Conservation (phyloP, 441 rosid genomes). For the Croton setiger region DNA sequence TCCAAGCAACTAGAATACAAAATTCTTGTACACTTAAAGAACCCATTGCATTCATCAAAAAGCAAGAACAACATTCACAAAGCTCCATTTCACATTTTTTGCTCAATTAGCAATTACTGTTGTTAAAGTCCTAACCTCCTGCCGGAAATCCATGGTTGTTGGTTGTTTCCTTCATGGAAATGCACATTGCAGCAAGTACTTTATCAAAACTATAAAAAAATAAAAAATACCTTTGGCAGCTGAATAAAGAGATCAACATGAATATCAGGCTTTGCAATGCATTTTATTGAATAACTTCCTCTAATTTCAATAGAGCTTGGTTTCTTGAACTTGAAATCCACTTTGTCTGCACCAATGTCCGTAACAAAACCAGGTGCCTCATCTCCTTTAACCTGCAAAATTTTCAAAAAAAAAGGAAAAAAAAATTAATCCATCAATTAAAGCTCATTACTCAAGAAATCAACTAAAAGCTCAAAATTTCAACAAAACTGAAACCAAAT, state of each 20-base stretch:
- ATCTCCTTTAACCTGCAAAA: constrained; percentile 59
- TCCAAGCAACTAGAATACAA: neutral
- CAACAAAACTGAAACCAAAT: neutral
- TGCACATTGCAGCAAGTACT: neutral
- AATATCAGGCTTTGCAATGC: constrained; percentile 60
- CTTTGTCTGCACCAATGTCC: constrained; percentile 79
- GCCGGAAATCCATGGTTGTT: neutral
- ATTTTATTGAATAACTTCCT: constrained; percentile 67
- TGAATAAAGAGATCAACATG: constrained; percentile 66
- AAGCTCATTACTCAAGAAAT: too few relatives aligned
- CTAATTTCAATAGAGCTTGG: constrained; percentile 56
- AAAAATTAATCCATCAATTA: too few relatives aligned
- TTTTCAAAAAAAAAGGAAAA: neutral
- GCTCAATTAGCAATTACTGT: neutral
- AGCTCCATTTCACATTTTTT: neutral
- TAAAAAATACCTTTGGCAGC: constrained; percentile 71
- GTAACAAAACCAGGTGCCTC: constrained; percentile 60
- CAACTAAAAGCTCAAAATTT: neutral
- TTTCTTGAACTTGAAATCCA: constrained; percentile 73
- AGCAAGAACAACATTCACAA: neutral
- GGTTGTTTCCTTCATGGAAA: neutral
- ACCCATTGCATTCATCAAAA: neutral
- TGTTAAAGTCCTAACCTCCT: neutral
- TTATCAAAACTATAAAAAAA: neutral
- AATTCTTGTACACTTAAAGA: neutral